Conservation (phyloP, 768 basidiomycete species). For the Leccinum uliginosum region DNA sequence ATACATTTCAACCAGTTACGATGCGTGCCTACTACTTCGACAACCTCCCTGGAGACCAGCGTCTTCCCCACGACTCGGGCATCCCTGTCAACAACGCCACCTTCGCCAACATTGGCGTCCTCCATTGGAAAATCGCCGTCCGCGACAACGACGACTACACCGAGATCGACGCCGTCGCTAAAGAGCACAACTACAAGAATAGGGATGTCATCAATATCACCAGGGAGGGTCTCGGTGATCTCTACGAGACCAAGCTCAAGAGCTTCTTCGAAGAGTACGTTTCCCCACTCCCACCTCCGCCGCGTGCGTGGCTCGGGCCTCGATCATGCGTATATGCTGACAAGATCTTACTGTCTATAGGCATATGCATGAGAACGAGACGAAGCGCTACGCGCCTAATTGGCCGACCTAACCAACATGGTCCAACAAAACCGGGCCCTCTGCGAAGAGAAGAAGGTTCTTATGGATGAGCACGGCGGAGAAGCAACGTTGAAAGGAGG, state of each 20-base stretch:
- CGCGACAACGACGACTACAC: constrained; percentile 33
- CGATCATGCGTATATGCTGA: background rate
- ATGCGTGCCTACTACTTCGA: constrained; percentile 81
- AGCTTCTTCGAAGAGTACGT: constrained; percentile 79
- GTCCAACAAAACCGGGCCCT: constrained; percentile 64
- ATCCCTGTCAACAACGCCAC: constrained; percentile 45
- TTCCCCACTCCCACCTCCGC: background rate
- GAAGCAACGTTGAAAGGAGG: constrained; percentile 52
- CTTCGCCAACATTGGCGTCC: constrained; percentile 58
- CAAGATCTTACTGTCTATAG: constrained; percentile 32
- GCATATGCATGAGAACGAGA: constrained; percentile 94
- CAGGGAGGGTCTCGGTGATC: constrained; percentile 74
- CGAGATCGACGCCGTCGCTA: constrained; percentile 56
- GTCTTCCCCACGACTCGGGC: constrained; percentile 73
- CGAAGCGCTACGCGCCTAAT: constrained; percentile 53
- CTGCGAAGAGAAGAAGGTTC: constrained; percentile 53
- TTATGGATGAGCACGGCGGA: constrained; percentile 57
- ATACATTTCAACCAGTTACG: background rate
- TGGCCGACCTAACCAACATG: constrained; percentile 68
- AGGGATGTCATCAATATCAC: constrained; percentile 76
- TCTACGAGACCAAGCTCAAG: constrained; percentile 79
- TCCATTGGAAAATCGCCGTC: constrained; percentile 46
- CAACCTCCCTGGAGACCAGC: constrained; percentile 73
- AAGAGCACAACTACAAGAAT: constrained; percentile 76
- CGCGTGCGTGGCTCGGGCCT: background rate